Base-by-base conservation (phyloP, 306 rosid genomes). In the Alnus glutinosa region DNA sequence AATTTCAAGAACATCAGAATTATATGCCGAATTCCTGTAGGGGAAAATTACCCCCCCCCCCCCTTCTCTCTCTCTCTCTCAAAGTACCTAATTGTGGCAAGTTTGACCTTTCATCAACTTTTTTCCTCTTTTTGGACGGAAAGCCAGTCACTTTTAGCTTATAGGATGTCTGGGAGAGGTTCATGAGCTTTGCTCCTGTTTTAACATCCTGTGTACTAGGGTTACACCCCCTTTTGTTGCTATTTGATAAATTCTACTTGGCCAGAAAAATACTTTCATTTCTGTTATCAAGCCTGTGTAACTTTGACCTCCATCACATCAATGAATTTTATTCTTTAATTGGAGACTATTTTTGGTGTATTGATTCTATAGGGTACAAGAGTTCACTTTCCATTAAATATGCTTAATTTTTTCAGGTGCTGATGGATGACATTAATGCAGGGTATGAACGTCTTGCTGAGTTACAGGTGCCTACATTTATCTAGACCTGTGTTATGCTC, bases 401-500 rank as follows among this genome's bases (percentile, higher is more conserved):
- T 79, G 77, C 80, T 80, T 83, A 58, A 5, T 77, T 63, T 28
- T 77, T 82, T 55, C 83, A 93, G 97, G 94, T 94, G 77, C 82
- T 94, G 81, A 94, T 92, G 98, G 98, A 92, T 87, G 97, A 94
- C 78, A 89, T 92, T 82, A 94, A 92, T 67, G 90, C 96, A n/a
- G 98, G 98, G 72, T 94, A 94, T 34, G 97, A 92, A 84, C 96
- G 98, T 78, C 97, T 92, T 62, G 92, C 96, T 34, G 97, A 92
- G 79, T 82, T 92, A 74, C 97, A 92, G 98, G 98, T 92, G 59
- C 73, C 78, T 77, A 51, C 77, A 64, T 57, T 54, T 74, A 55
- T 49, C 71, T 70, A 28, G 50, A 49, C 14, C 15, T 23, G 9
- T 54, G 42, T 30, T 18, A 72, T 44, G 61, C 54, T 14, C 39